phyloP scores from a whole-genome alignment of 1,139 yeast genomes.

The Suhomyces terraborum region DNA sequence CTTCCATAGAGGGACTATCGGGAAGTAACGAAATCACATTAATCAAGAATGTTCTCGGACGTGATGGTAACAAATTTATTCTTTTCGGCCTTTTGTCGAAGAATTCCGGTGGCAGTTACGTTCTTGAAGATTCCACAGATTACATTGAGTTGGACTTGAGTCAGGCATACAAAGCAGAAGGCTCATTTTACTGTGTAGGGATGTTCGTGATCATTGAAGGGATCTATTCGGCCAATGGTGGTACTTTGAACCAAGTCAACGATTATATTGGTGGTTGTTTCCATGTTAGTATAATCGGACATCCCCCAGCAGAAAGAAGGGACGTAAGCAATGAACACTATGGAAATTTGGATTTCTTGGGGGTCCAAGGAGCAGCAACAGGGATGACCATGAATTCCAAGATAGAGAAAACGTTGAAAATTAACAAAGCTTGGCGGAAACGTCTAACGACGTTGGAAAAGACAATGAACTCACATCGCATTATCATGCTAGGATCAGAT shows the following conservation, averaged over 20 bases:
- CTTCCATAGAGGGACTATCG: constrained; percentile 13
- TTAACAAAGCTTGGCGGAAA: constrained; percentile 60
- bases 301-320: constrained; percentile 86
- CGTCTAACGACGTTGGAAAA: constrained; percentile 60
- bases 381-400: constrained; percentile 19
- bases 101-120: constrained; percentile 67
- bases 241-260: constrained; percentile 28
- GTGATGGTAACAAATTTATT: constrained; percentile 75
- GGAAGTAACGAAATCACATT: constrained; percentile 61
- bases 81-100: constrained; percentile 74
- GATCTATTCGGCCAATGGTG: constrained; percentile 68
- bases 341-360: constrained; percentile 80
- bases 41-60: constrained; percentile 81
- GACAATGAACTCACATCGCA: constrained; percentile 53
- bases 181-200: constrained; percentile 76
- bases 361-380: constrained; percentile 52
- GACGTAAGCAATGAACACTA: constrained; percentile 64
- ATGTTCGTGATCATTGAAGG: constrained; percentile 85
- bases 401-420: constrained; percentile 40
- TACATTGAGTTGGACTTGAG: constrained; percentile 68
- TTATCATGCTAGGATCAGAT: constrained; percentile 75
- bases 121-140: constrained; percentile 81
- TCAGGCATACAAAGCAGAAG: constrained; percentile 65
- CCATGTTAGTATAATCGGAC: constrained; percentile 75
- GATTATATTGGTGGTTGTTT: constrained; percentile 53